These are phyloP conservation scores for Kregervanrija delftensis DNA, from an alignment of 805 yeast genomes.

Conservation along the genomic window DNA sequence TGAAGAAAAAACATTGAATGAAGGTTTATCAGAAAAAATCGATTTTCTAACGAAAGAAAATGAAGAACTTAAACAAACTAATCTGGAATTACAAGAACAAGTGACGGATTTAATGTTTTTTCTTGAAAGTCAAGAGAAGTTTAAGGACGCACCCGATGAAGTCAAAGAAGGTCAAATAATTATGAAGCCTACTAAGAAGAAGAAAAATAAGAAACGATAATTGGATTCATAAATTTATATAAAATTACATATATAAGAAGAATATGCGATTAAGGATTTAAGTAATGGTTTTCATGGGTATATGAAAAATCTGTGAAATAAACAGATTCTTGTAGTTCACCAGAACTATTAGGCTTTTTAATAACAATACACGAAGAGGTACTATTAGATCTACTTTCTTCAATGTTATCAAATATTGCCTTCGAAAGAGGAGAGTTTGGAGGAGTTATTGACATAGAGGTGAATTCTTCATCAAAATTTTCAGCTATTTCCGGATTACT, in stretches of 20 bases:
- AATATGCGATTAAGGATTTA: background rate
- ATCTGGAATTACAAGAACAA: slow-evolving; percentile 51
- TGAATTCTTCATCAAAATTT: slow-evolving; percentile 76
- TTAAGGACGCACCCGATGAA: slow-evolving; percentile 64
- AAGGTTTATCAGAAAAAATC: slow-evolving; percentile 33
- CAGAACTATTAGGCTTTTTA: slow-evolving; percentile 21
- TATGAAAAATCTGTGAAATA: slow-evolving; percentile 29
- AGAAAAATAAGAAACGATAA: slow-evolving; percentile 2
- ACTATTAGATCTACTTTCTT: slow-evolving; percentile 25
- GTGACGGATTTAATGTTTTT: slow-evolving; percentile 75
- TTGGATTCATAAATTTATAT: too few species aligned
- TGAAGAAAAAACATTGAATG: slow-evolving; percentile 43
- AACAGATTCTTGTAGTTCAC: slow-evolving; percentile 24
- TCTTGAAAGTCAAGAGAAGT: slow-evolving; percentile 64
- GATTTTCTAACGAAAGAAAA: slow-evolving; percentile 30
- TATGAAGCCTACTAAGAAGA: slow-evolving; percentile 24
- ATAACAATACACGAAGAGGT: slow-evolving; percentile 27
- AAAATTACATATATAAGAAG: background rate
- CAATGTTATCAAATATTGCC: slow-evolving; percentile 22
- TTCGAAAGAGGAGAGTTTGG: slow-evolving; percentile 28
- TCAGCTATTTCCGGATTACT: slow-evolving; percentile 81
- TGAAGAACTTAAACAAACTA: slow-evolving; percentile 30
- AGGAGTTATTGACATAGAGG: slow-evolving; percentile 51
- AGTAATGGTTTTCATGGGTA: slow-evolving; percentile 17
- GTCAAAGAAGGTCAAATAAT: slow-evolving; percentile 65